Base-by-base conservation (phyloP, 1,139 yeast species). In the Debaryomyces nepalensis region DNA sequence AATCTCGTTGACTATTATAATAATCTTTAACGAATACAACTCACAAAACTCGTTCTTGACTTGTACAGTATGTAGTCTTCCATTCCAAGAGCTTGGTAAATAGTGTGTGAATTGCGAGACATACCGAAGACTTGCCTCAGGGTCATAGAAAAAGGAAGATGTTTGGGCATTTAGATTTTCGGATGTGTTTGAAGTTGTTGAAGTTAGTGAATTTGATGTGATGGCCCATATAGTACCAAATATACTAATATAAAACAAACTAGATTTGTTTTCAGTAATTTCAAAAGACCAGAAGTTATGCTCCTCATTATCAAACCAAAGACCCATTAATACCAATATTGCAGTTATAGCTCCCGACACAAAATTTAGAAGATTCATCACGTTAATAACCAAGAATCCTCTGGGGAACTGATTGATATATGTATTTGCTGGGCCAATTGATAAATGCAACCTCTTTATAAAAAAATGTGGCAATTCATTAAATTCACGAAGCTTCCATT, bases 371-470 rank as follows among this genome's bases (percentile, higher is more conserved):
- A 88, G 66, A 5, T 85, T 59, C 53, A 87, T 73, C 27, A 82
- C 75, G 23, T 84, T 79, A 2, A 64, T 57, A 6, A 71, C 59
- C 9, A 72, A 46, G 50, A 82, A 82, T 47, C 90, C 95, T 43
- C 90, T 84, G 2, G 99, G 99, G 57, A 93, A 93, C 60, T 91
- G 97, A 53, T 89, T 84, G 43, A 93, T 81, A 58, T 93, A 93
- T 11, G 82, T 78, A 39, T 86, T 79, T 0, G 99, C 97, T 2
- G 91, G 82, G 9, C 81, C 86, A 32, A 81, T 78, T 37, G 97
- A 87, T 51, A 87, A 64, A 41, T 83, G 87, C 33, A 95, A 66
- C 39, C 99, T 71, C 52, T 84, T 81, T 45, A 82, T 82, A 61
- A 93, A 93, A 31, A 93, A 74, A 63, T 93, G 99, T 31, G 89